phyloP scores from a whole-genome alignment of 805 yeast genomes.

The Wickerhamomyces tratensis region DNA sequence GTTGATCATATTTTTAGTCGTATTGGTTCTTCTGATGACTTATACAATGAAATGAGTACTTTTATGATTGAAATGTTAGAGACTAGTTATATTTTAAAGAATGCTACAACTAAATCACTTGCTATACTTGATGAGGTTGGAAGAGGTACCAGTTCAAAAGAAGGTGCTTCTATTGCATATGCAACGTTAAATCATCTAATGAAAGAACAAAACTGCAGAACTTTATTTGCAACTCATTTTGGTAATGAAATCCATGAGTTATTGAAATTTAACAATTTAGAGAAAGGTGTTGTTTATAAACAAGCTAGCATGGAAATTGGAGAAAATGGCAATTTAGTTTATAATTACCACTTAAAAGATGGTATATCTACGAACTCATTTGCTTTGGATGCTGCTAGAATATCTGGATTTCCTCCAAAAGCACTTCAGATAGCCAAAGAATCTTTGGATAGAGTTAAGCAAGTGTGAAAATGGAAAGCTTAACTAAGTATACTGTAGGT shows the following conservation, averaged over 20 bases:
- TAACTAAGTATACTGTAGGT: too few relatives aligned
- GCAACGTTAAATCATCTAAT: slow-evolving; percentile 82
- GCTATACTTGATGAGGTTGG: slow-evolving; percentile 95
- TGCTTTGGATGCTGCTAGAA: slow-evolving; percentile 95
- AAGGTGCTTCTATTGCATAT: slow-evolving; percentile 97
- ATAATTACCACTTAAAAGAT: slow-evolving; percentile 79
- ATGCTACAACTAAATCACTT: slow-evolving; percentile 70
- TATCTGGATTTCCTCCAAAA: slow-evolving; percentile 82
- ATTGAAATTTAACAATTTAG: slow-evolving; percentile 46
- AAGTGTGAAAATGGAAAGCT: too few relatives aligned
- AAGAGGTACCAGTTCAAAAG: slow-evolving; percentile 69
- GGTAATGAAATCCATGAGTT: slow-evolving; percentile 76
- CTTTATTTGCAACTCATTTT: slow-evolving; percentile 94
- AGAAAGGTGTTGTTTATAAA: slow-evolving; percentile 75
- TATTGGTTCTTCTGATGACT: slow-evolving; percentile 97
- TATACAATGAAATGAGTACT: slow-evolving; percentile 89
- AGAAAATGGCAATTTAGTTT: slow-evolving; percentile 50
- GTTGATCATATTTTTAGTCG: slow-evolving; percentile 90
- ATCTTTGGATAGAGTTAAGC: slow-evolving; percentile 47
- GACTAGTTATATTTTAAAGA: slow-evolving; percentile 73
- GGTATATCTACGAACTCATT: slow-evolving; percentile 92
- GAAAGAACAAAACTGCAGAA: slow-evolving; percentile 59
- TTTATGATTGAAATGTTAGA: slow-evolving; percentile 97
- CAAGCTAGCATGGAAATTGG: slow-evolving; percentile 28
- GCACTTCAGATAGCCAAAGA: slow-evolving; percentile 86